phyloP scores from a whole-genome alignment of 1,284 basidiomycete genomes.

The Ganoderma lucidum region DNA sequence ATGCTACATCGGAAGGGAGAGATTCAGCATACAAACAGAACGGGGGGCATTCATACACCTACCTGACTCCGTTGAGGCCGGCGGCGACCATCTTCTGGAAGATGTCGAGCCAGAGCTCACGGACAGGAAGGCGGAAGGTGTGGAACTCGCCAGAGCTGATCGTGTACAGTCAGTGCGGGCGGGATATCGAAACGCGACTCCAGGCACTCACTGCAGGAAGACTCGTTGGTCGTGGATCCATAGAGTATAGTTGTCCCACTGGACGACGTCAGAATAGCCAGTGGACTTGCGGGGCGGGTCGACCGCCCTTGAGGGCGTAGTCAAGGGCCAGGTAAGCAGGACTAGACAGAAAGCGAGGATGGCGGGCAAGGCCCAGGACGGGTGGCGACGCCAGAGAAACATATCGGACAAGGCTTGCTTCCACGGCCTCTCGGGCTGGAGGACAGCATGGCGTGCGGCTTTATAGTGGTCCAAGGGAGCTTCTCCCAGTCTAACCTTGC shows the following conservation, averaged over 20 bases:
- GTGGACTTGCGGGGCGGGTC: slow-evolving; percentile 41
- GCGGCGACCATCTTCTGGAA: slow-evolving; percentile 84
- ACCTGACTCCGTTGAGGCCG: slow-evolving; percentile 73
- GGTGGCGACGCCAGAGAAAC: slow-evolving; percentile 22
- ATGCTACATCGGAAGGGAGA: slow-evolving; percentile 50
- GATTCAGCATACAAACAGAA: background rate
- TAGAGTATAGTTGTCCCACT: slow-evolving; percentile 45
- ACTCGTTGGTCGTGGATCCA: slow-evolving; percentile 41
- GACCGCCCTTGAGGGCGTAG: slow-evolving; percentile 3
- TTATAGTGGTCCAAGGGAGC: background rate
- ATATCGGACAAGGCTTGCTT: background rate
- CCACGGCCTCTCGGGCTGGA: background rate
- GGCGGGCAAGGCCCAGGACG: slow-evolving; percentile 28
- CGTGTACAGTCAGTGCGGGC: background rate
- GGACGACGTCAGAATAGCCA: slow-evolving; percentile 39
- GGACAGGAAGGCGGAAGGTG: slow-evolving; percentile 83
- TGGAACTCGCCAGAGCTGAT: slow-evolving; percentile 80
- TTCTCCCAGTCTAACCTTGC: background rate
- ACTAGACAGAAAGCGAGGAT: slow-evolving; percentile 27
- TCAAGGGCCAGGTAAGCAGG: slow-evolving; percentile 29
- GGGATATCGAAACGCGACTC: no score
- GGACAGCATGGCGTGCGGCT: background rate
- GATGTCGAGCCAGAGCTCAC: slow-evolving; percentile 83
- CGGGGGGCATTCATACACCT: background rate
- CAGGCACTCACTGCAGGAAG: slow-evolving; percentile 56